Evolutionary conservation across 2,329 filamentous ascomycete genomes (phyloP).

Genomic region (Ceratocystiopsis brevicomis): DNA sequence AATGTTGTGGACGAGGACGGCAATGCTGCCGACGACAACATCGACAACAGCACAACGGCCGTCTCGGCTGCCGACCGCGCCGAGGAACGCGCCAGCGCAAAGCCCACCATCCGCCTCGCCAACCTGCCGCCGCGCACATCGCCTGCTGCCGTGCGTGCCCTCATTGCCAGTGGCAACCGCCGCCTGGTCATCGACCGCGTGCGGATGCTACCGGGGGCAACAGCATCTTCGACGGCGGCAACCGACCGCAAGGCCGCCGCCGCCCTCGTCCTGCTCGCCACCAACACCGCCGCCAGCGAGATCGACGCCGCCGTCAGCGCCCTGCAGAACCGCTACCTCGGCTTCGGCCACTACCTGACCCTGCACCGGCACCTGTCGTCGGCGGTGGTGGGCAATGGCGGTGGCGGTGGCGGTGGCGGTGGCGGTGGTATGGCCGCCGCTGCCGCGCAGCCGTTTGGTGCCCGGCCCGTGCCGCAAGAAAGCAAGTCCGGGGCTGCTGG

Average conservation of each 20-base stretch:
- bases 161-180: constrained; percentile 23
- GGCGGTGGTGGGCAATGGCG: constrained; percentile 24
- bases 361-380: constrained; percentile 73
- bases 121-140: constrained; percentile 43
- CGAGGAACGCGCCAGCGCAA: constrained; percentile 39
- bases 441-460: constrained; percentile 17
- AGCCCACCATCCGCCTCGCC: constrained; percentile 42
- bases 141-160: constrained; percentile 37
- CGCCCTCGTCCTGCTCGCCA: constrained; percentile 63
- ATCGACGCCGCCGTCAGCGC: constrained; percentile 64
- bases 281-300: constrained; percentile 64
- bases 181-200: constrained; percentile 53
- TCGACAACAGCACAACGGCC: neutral
- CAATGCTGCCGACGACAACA: neutral
- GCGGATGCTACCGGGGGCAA: constrained; percentile 42
- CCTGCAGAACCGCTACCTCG: constrained; percentile 68
- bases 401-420: neutral
- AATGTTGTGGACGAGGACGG: neutral
- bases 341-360: constrained; percentile 64
- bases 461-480: constrained; percentile 1
- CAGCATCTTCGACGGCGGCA: constrained; percentile 22
- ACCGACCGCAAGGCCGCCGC: constrained; percentile 53
- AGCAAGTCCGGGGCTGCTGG: too few species aligned
- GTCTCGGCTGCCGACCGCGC: constrained; percentile 21
- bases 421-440: constrained; percentile 13